Evolutionary conservation across 371 early-diverging fungal genomes (phyloP), one percentile per base, ranked within the genome.

Genomic region (Dinochytrium kinnereticum): DNA sequence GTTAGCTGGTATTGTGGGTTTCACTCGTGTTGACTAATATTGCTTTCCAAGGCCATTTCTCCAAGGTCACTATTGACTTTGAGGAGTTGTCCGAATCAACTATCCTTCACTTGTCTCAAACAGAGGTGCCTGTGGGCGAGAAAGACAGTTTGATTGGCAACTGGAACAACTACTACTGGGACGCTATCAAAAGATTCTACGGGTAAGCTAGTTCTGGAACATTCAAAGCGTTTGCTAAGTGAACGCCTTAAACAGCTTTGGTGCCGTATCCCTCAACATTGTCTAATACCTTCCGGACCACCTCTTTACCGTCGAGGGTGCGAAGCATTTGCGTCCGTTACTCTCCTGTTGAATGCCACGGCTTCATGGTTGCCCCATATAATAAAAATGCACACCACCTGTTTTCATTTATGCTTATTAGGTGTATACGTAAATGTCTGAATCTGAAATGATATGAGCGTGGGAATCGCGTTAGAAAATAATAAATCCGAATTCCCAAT

Each of bases 111-210:
- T 77, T 97, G 66, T 87, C 84, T 72, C 98, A 98, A 80, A 89
- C 87, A 0, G 93, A 92, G 34, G 95, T 98, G 33, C 98, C 98
- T 10, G 76, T 95, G 69, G 94, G 93, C 40, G 94, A 96, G 80
- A 91, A 92, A 82, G 95, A 95, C 13, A 82, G 88, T 37, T 93
- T 93, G 13, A 86, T 86, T 75, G 85, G 81, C 40, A 96, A 98
- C 86, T 98, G 98, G 98, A 85, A 86, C 49, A 88, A 88, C 59
- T 96, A 95, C 82, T 98, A 96, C 88, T 97, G 94, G 93, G 90
- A 92, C 83, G 86, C 93, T 61, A 98, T 98, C 82, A 96, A 96
- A 83, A 88, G 86, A 70, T 85, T 94, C 34, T 96, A 96, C 86
- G 98, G 98, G 86, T 93, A 70, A 40, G 81, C 31, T 26, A 51